Evolutionary conservation across 768 basidiomycete species (phyloP).

Genomic region (Ramaria rubella): DNA sequence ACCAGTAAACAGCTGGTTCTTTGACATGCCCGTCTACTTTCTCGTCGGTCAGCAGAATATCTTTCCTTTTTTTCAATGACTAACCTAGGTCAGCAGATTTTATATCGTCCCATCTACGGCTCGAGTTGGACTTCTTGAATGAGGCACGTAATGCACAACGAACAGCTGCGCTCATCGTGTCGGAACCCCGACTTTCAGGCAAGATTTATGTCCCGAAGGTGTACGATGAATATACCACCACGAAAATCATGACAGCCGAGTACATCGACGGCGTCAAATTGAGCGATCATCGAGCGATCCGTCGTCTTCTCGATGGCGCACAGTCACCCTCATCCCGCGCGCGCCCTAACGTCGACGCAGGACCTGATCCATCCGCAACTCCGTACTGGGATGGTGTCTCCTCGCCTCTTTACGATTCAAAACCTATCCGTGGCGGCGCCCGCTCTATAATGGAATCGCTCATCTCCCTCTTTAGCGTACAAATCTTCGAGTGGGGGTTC

Average conservation of each 20-base stretch:
- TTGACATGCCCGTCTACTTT: constrained; percentile 82
- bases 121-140: constrained; percentile 74
- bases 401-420: background rate
- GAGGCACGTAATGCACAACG: constrained; percentile 74
- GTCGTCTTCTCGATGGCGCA: constrained; percentile 28
- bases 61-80: background rate
- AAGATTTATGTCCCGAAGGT: constrained; percentile 68
- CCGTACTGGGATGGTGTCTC: constrained; percentile 2
- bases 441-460: constrained; percentile 74
- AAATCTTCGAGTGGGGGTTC: constrained; percentile 90
- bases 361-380: background rate
- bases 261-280: constrained; percentile 78
- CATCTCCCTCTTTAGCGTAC: constrained; percentile 81
- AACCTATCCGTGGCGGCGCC: constrained; percentile 49
- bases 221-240: constrained; percentile 63
- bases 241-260: constrained; percentile 76
- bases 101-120: constrained; percentile 71
- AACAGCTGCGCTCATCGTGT: constrained; percentile 60
- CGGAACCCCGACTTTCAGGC: constrained; percentile 61
- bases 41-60: constrained; percentile 49
- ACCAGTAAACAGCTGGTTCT: constrained; percentile 54
- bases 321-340: constrained; percentile 10
- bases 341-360: too few relatives aligned
- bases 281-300: constrained; percentile 54
- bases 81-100: constrained; percentile 43